Evolutionary conservation across 2,329 filamentous ascomycete genomes (phyloP).

Genomic region (Fusarium virguliforme): DNA sequence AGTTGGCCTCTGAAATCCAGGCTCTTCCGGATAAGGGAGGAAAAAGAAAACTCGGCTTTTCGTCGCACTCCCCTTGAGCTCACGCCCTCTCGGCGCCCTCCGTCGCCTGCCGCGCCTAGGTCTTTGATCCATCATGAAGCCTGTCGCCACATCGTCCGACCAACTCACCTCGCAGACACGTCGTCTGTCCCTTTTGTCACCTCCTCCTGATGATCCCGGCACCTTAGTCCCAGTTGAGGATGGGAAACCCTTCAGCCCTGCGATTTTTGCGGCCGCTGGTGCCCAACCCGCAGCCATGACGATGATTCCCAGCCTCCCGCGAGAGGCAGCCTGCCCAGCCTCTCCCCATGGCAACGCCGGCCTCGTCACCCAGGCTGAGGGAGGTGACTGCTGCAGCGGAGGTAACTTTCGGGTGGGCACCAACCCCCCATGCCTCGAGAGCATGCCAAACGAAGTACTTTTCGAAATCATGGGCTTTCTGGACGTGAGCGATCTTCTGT

Average conservation of each 20-base stretch:
- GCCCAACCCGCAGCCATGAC: constrained; percentile 50
- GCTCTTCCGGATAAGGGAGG: constrained; percentile 13
- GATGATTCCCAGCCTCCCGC: constrained; percentile 27
- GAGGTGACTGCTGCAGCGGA: constrained; percentile 1
- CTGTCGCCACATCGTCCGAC: constrained; percentile 52
- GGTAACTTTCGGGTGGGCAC: constrained; percentile 9
- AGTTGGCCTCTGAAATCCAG: constrained; percentile 13
- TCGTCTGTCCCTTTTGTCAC: constrained; percentile 52
- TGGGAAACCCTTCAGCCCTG: constrained; percentile 41
- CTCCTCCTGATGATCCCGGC: constrained; percentile 31
- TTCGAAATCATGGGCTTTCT: constrained; percentile 70
- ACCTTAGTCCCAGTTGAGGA: constrained; percentile 32
- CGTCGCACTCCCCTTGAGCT: constrained; percentile 37
- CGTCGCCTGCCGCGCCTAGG: constrained; percentile 41
- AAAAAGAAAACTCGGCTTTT: constrained; percentile 21
- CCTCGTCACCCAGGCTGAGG: constrained; percentile 9
- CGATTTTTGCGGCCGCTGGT: constrained; percentile 49
- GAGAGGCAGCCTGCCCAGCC: constrained; percentile 27
- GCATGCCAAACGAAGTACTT: constrained; percentile 71
- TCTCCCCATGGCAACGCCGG: constrained; percentile 17
- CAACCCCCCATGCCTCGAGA: constrained; percentile 53
- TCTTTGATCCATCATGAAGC: constrained; percentile 43
- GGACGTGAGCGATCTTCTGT: constrained; percentile 71
- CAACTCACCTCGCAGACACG: constrained; percentile 56
- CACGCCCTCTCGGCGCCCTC: constrained; percentile 35